Evolutionary conservation across 768 basidiomycete species (phyloP).

Genomic region (Mycena belliarum): DNA sequence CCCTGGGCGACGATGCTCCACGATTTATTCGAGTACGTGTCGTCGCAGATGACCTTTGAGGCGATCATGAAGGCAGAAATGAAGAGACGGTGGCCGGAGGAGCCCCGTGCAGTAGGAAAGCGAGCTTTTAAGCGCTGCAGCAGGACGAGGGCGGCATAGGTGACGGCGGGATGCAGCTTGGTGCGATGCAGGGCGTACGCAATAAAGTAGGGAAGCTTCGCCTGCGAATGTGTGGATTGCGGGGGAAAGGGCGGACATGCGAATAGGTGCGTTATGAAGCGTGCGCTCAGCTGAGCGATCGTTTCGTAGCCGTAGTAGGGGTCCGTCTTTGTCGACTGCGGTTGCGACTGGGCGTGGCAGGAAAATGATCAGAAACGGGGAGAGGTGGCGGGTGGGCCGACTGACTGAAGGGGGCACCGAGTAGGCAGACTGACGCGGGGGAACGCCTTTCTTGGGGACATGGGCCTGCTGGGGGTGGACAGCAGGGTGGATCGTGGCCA

Average conservation of each 20-base stretch:
- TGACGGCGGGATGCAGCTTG: slow-evolving; percentile 69
- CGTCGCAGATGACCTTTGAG: slow-evolving; percentile 90
- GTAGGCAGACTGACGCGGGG: slow-evolving; percentile 13
- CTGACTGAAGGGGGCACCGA: slow-evolving; percentile 24
- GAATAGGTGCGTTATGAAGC: slow-evolving; percentile 85
- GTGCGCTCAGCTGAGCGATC: slow-evolving; percentile 65
- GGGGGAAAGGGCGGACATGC: slow-evolving; percentile 84
- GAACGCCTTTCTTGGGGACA: slow-evolving; percentile 19
- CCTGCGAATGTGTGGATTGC: slow-evolving; percentile 53
- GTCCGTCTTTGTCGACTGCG: slow-evolving; percentile 39
- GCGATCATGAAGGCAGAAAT: slow-evolving; percentile 94
- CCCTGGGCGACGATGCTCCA: slow-evolving; percentile 91
- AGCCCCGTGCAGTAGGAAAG: slow-evolving; percentile 90
- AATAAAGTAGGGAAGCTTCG: slow-evolving; percentile 74
- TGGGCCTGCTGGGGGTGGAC: slow-evolving; percentile 16
- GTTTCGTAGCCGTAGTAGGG: slow-evolving; percentile 78
- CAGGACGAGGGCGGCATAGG: slow-evolving; percentile 64
- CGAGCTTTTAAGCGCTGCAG: slow-evolving; percentile 85
- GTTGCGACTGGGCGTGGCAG: slow-evolving; percentile 24
- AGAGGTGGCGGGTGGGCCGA: not conserved
- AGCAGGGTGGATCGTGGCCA: slow-evolving; percentile 23
- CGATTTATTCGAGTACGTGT: slow-evolving; percentile 91
- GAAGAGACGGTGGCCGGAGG: slow-evolving; percentile 87
- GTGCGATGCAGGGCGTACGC: slow-evolving; percentile 88
- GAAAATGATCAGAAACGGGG: slow-evolving; percentile 1